These are phyloP conservation scores for Trametes versicolor DNA, from an alignment of 1,284 basidiomycete genomes.

Conservation along the genomic window DNA sequence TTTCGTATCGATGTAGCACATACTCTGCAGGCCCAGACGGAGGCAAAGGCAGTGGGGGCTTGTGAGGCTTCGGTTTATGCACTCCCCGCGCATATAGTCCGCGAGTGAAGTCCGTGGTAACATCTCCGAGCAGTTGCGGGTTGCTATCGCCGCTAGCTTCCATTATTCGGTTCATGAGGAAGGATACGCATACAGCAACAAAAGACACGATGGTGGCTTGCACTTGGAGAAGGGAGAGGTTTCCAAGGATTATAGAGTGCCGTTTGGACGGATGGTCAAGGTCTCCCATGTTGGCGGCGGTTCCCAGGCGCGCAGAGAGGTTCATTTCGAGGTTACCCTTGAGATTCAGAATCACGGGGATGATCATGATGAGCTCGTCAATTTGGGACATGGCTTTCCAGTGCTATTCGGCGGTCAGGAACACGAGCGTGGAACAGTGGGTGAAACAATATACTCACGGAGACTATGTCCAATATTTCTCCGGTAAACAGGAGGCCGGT, in stretches of 20 bases:
- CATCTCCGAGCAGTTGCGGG: neutral
- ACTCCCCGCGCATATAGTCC: constrained; percentile 21
- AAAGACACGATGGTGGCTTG: constrained; percentile 93
- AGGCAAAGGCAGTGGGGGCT: constrained; percentile 25
- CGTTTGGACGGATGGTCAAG: constrained; percentile 80
- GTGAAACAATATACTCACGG: constrained; percentile 58
- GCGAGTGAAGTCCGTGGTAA: neutral
- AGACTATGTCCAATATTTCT: constrained; percentile 86
- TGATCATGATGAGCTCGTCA: constrained; percentile 96
- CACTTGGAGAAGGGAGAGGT: constrained; percentile 89
- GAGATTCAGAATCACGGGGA: constrained; percentile 94
- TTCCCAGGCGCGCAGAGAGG: constrained; percentile 80
- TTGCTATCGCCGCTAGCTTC: constrained; percentile 26
- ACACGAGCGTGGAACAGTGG: constrained; percentile 1
- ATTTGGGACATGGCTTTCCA: constrained; percentile 92
- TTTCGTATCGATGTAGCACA: constrained; percentile 33
- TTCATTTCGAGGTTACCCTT: constrained; percentile 99
- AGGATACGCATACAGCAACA: constrained; percentile 84
- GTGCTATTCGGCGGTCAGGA: constrained; percentile 53
- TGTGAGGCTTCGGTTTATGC: constrained; percentile 29
- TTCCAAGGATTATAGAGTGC: constrained; percentile 80
- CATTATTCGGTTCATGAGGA: constrained; percentile 67
- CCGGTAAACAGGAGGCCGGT: constrained; percentile 87
- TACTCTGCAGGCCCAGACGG: constrained; percentile 63
- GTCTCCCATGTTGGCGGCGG: constrained; percentile 87